phyloP scores from a whole-genome alignment of 2,329 filamentous ascomycete species.

The Hymenoscyphus salicellus region DNA sequence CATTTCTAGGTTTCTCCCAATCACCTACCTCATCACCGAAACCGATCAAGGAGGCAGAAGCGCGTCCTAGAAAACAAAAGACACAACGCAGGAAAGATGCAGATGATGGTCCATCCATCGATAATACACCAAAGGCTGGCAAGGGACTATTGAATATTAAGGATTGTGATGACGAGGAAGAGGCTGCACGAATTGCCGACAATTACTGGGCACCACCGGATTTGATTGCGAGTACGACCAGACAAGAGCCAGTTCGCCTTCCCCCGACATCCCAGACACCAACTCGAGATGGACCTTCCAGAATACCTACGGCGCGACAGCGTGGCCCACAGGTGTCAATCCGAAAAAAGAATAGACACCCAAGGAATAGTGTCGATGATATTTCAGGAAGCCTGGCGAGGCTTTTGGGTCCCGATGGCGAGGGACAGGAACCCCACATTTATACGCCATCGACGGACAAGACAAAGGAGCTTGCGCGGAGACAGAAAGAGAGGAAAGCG shows the following conservation, averaged over 20 bases:
- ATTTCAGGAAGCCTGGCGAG: neutral
- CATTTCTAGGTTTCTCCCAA: neutral
- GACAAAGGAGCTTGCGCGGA: neutral
- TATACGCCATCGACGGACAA: neutral
- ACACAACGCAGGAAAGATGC: neutral
- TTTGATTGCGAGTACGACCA: constrained; percentile 5
- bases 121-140: neutral
- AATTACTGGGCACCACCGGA: constrained; percentile 26
- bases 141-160: constrained; percentile 14
- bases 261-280: neutral
- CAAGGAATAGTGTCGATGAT: neutral
- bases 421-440: neutral
- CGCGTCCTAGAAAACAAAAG: neutral
- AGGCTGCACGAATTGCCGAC: constrained; percentile 19
- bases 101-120: neutral
- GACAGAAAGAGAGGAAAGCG: constrained; percentile 13
- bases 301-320: neutral
- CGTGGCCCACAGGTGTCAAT: neutral
- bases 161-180: constrained; percentile 18
- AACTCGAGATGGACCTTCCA: neutral
- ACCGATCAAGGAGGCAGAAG: neutral
- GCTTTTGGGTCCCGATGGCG: neutral
- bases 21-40: neutral
- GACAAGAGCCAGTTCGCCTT: neutral
- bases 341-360: neutral